Conservation (phyloP, 208 protist genomes). For the Acanthamoeba healyi region DNA sequence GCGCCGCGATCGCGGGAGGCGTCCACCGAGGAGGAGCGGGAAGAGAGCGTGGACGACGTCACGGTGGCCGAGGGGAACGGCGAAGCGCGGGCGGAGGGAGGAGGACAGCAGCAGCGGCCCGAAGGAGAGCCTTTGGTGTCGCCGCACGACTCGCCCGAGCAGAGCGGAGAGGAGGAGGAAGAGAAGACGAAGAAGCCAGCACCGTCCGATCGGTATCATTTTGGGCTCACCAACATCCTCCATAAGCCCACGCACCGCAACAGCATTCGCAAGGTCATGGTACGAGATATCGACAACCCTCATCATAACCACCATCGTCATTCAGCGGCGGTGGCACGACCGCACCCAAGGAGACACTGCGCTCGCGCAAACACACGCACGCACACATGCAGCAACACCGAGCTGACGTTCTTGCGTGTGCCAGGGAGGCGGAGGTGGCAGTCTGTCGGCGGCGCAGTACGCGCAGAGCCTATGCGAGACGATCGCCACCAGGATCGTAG, state of each 20-base stretch:
- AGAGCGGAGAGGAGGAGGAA: neutral
- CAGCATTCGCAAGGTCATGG: slow-evolving; percentile 27
- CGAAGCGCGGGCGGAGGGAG: too few relatives aligned
- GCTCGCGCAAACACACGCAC: too few relatives aligned
- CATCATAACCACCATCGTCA: neutral
- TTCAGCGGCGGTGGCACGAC: too few relatives aligned
- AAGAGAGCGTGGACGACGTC: neutral
- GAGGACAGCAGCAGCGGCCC: too few relatives aligned
- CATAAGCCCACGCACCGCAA: neutral
- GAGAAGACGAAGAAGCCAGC: neutral
- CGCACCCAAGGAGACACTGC: too few relatives aligned
- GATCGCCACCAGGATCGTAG: neutral
- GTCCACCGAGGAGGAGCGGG: neutral
- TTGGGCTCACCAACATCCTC: neutral
- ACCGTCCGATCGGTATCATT: neutral
- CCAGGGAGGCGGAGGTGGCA: neutral
- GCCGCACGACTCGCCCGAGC: too few relatives aligned
- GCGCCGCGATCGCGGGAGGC: neutral
- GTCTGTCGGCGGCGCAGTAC: slow-evolving; percentile 31
- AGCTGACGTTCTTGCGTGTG: neutral
- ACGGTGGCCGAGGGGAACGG: too few relatives aligned
- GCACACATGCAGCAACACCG: too few relatives aligned
- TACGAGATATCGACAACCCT: neutral
- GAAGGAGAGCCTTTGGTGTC: too few relatives aligned
- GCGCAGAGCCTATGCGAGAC: slow-evolving; percentile 31